phyloP scores from a whole-genome alignment of 495 filamentous ascomycete species.

The Glonium stellatum region DNA sequence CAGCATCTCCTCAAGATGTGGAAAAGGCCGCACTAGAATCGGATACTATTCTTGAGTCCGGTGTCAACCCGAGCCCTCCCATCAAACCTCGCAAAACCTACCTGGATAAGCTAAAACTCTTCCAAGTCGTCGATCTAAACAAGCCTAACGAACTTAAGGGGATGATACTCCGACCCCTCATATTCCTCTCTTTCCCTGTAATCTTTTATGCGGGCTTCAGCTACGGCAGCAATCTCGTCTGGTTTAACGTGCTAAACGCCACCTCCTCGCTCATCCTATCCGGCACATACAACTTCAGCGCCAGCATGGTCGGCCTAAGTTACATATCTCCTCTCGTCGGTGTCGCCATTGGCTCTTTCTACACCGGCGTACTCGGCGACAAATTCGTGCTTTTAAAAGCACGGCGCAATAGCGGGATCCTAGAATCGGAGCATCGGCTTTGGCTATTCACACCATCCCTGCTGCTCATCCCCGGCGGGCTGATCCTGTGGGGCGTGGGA shows the following conservation, averaged over 20 bases:
- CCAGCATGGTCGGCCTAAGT: slow-evolving; percentile 56
- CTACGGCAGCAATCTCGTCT: slow-evolving; percentile 57
- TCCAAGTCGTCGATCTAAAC: slow-evolving; percentile 20
- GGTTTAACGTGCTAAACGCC: slow-evolving; percentile 62
- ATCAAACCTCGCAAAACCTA: slow-evolving; percentile 39
- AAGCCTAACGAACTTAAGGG: slow-evolving; percentile 44
- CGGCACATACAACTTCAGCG: slow-evolving; percentile 48
- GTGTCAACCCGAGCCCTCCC: neutral
- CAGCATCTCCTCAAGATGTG: slow-evolving; percentile 37
- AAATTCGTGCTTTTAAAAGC: slow-evolving; percentile 52
- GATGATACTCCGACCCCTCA: slow-evolving; percentile 44
- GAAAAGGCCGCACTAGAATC: slow-evolving; percentile 24
- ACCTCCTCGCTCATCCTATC: slow-evolving; percentile 56
- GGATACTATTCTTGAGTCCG: no score
- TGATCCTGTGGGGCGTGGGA: slow-evolving; percentile 64
- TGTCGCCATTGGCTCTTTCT: slow-evolving; percentile 40
- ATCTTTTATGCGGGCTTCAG: slow-evolving; percentile 62
- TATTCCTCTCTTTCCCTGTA: slow-evolving; percentile 51
- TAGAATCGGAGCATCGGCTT: slow-evolving; percentile 57
- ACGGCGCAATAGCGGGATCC: slow-evolving; percentile 54
- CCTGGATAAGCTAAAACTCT: slow-evolving; percentile 46
- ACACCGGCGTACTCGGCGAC: slow-evolving; percentile 53
- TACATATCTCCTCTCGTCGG: slow-evolving; percentile 56
- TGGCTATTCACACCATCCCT: slow-evolving; percentile 51
- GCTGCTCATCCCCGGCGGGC: slow-evolving; percentile 48